Evolutionary conservation across 2,329 filamentous ascomycete genomes (phyloP), one percentile per base, ranked within the genome.

Genomic region (Emericellopsis atlantica): DNA sequence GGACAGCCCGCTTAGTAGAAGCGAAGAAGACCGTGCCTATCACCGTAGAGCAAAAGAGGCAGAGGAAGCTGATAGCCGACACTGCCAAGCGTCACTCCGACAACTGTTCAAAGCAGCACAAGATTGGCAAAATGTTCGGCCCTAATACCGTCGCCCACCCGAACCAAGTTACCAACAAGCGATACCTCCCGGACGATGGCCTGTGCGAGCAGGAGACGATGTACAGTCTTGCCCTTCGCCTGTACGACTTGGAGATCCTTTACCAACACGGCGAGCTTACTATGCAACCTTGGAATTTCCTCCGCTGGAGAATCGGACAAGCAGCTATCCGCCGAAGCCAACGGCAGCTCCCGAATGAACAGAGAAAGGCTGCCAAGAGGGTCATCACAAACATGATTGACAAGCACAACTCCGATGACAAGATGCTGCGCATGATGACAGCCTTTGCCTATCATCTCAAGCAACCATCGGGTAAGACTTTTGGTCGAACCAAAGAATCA

Each of bases 231-330:
- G 57, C 55, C 0, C 56, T 54, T 39, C 58, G 57, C 24, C 42
- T 64, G 4, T 51, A 52, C 0, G 58, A 61, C 14, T 45, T 64
- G 1, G 41, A 48, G 6, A 43, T 50, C 5, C 46, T 64, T 1
- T 43, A 48, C 4, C 36, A 44, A 1, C 45, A 37, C 6, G 44
- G 49, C 5, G 41, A 57, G 21, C 46, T 65, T 2, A 21, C 29
- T 0, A 65, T 65, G 61, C 53, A 60, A 7, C 56, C 60, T 0
- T 60, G 53, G 41, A 55, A 63, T 43, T 65, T 64, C 38, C 46
- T 62, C 33, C 51, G 61, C 15, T 64, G 58, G 60, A 50, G 58
- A 16, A 45, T 60, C 22, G 40, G 43, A 6, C 26, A 39, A 42
- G 7, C 50, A 51, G 24, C 40, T 51, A 4, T 29, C 43, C 8